Conservation (phyloP, 1,284 basidiomycete genomes). For the Quambalaria eucalypti region DNA sequence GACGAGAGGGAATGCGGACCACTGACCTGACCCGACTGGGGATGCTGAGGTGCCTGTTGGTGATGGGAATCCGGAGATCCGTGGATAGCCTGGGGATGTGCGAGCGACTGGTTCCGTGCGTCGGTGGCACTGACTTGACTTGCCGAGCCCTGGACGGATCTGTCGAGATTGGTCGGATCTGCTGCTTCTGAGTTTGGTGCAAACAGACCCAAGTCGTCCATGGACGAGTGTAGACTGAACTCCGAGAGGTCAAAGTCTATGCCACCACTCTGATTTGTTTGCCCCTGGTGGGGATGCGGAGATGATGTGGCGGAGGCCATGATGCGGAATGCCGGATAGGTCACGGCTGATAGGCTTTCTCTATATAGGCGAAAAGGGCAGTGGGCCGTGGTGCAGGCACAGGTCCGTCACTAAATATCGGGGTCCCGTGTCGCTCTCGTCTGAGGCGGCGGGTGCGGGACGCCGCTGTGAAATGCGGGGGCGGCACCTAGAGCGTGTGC, state of each 20-base stretch:
- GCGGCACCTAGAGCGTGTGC: too few species aligned
- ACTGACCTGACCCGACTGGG: neutral
- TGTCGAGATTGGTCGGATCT: neutral
- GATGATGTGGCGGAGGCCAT: neutral
- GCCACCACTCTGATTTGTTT: neutral
- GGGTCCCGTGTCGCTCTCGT: too few species aligned
- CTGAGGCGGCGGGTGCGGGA: too few species aligned
- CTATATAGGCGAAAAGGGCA: too few species aligned
- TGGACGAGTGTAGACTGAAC: neutral
- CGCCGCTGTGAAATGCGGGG: too few species aligned
- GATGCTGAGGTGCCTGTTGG: neutral
- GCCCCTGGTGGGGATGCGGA: neutral
- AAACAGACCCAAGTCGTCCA: neutral
- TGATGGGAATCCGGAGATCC: neutral
- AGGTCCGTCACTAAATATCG: too few species aligned
- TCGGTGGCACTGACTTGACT: neutral
- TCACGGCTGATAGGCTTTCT: too few species aligned
- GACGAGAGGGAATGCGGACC: neutral
- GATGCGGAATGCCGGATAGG: too few species aligned
- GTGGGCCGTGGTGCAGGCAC: too few species aligned
- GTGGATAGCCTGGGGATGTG: neutral
- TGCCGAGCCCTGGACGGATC: neutral
- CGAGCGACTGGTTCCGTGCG: neutral
- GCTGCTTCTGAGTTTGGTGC: neutral
- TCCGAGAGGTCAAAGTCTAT: neutral